Evolutionary conservation across 139 green algal genomes (phyloP), one percentile per base, ranked within the genome.

Genomic region (Chlamydomonas sp.): DNA sequence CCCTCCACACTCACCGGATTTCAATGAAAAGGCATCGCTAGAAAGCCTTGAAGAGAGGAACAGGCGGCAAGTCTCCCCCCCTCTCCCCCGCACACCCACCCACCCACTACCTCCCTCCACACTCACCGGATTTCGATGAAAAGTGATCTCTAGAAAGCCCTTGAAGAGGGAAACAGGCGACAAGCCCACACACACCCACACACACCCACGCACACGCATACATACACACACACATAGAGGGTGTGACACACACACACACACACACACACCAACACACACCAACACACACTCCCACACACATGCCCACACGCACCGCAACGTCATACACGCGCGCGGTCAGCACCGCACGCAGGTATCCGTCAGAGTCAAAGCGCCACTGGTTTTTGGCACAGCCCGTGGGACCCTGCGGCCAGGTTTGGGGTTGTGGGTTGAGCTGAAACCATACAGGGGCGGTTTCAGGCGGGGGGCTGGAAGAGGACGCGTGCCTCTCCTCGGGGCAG

Each of bases 281-380:
- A n/a, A n/a, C n/a, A n/a, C n/a, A n/a, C n/a, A n/a, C n/a, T n/a
- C n/a, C n/a, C n/a, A n/a, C n/a, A 33, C 57, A 64, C 57, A 36
- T 33, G 90, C 83, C 49, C 22, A 28, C 24, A 65, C 57, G 30
- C 50, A 94, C 84, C 48, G 93, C 95, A 0, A 97, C 89, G 54
- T 98, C 91, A 75, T 99, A 99, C 29, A 98, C 94, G n/a, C 87
- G 77, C 0, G 91, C 87, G 3, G 88, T 97, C 20, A 99, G 79
- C 54, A 97, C 90, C 16, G 85, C 68, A n/a, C 85, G 71, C 29
- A 99, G 70, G 83, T 99, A 99, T 30, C 88, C 92, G 30, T 86
- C 84, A 1, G 68, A 65, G 5, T 84, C 30, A 4, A 74, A 79
- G 33, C 89, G 74, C 89, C 89, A 95, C 3, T 61, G 49, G 57